A percentile compares a stretch with the other conserved stretches of the same genome.
phyloP scores from a whole-genome alignment of 805 yeast species.

The Blastobotrys mokoenaii region DNA sequence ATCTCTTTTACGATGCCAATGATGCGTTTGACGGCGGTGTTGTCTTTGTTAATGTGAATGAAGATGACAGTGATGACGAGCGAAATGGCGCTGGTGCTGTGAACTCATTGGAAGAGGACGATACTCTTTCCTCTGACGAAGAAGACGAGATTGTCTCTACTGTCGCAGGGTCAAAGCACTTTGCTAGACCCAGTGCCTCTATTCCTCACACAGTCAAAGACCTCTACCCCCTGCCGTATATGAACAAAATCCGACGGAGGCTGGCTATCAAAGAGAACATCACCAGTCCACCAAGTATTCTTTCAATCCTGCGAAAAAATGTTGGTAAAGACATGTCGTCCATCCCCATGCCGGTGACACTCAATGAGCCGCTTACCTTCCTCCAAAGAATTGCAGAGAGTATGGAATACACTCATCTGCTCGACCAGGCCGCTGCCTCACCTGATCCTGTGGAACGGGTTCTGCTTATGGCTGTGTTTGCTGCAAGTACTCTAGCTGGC shows the following conservation, averaged over 20 bases:
- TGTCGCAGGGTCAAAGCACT: background rate
- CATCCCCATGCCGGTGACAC: slow-evolving; percentile 87
- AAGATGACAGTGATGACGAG: slow-evolving; percentile 12
- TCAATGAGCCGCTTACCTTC: slow-evolving; percentile 84
- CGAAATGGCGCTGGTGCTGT: slow-evolving; percentile 10
- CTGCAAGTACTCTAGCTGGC: slow-evolving; percentile 63
- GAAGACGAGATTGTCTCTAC: slow-evolving; percentile 6
- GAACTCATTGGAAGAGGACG: slow-evolving; percentile 4
- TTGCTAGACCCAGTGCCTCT: background rate
- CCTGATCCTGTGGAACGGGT: slow-evolving; percentile 48
- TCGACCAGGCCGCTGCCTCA: slow-evolving; percentile 53
- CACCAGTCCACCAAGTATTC: slow-evolving; percentile 71
- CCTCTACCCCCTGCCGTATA: slow-evolving; percentile 61
- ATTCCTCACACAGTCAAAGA: slow-evolving; percentile 9
- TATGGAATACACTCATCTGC: slow-evolving; percentile 63
- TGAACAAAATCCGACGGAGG: slow-evolving; percentile 40
- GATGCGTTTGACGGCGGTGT: slow-evolving; percentile 21
- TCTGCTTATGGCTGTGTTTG: slow-evolving; percentile 71
- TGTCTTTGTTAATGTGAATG: slow-evolving; percentile 14
- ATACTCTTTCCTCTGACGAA: slow-evolving; percentile 11
- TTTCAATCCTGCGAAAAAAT: slow-evolving; percentile 74
- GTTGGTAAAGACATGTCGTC: slow-evolving; percentile 81
- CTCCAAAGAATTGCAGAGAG: slow-evolving; percentile 74
- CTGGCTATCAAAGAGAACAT: slow-evolving; percentile 45
- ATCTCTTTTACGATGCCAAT: slow-evolving; percentile 8